Evolutionary conservation across 2,329 filamentous ascomycete genomes (phyloP).

Genomic region (Cytospora piceicola): DNA sequence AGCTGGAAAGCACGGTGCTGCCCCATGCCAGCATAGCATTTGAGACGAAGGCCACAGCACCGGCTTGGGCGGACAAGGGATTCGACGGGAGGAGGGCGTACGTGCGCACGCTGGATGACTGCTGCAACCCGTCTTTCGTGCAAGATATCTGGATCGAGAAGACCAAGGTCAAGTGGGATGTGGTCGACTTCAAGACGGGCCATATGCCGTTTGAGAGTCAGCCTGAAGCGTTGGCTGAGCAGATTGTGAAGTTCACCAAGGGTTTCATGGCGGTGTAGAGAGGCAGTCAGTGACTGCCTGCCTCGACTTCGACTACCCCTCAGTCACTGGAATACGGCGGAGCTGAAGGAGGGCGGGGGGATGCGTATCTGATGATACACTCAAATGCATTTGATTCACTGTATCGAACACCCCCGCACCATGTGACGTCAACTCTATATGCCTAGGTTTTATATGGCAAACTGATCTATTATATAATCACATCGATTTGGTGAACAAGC

Average conservation of each 20-base stretch:
- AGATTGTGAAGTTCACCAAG: slow-evolving; percentile 28
- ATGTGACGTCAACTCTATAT: too few species aligned
- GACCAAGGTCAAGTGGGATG: slow-evolving; percentile 35
- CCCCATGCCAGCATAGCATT: slow-evolving; percentile 30
- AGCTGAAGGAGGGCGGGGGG: too few species aligned
- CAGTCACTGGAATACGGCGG: too few species aligned
- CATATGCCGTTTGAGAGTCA: slow-evolving; percentile 38
- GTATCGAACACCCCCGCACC: too few species aligned
- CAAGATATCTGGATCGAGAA: slow-evolving; percentile 36
- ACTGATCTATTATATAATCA: too few species aligned
- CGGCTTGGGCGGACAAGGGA: slow-evolving; percentile 13
- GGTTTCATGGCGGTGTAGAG: neutral
- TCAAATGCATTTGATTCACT: too few species aligned
- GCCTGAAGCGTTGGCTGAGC: slow-evolving; percentile 31
- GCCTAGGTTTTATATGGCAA: too few species aligned
- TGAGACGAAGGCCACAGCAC: slow-evolving; percentile 4
- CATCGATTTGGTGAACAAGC: too few species aligned
- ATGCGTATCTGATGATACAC: too few species aligned
- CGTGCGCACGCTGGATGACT: slow-evolving; percentile 27
- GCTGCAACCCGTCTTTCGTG: slow-evolving; percentile 32
- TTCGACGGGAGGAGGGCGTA: slow-evolving; percentile 21
- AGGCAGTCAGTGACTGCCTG: too few species aligned
- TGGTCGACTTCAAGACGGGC: slow-evolving; percentile 34
- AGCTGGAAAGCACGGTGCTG: neutral
- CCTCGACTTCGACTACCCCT: too few species aligned